Evolutionary conservation across 1,139 yeast species (phyloP).

Genomic region (Pichia sp.): DNA sequence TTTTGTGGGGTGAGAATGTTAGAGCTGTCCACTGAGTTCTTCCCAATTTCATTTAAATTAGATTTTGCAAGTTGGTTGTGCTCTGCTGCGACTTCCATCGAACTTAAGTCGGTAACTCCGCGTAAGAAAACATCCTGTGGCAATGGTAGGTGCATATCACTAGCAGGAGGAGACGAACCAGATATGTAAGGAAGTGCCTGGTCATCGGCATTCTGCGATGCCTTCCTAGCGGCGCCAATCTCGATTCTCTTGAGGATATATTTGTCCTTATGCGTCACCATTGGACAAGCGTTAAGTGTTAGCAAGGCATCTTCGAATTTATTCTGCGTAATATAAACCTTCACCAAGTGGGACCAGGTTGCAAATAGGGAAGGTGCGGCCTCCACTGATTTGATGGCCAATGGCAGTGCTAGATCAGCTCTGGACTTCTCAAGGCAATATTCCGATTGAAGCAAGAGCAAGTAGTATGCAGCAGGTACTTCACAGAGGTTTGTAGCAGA

Average conservation of each 20-base stretch:
- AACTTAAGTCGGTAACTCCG: constrained; percentile 47
- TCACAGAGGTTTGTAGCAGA: constrained; percentile 20
- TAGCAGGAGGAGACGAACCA: constrained; percentile 30
- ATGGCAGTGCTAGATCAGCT: constrained; percentile 45
- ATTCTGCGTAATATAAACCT: constrained; percentile 42
- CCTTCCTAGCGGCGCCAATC: constrained; percentile 20
- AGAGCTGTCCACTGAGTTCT: not conserved
- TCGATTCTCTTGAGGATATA: constrained; percentile 42
- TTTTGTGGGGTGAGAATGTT: constrained; percentile 34
- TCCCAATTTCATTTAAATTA: not conserved
- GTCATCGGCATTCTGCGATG: not conserved
- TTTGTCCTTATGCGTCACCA: constrained; percentile 53
- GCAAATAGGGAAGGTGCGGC: constrained; percentile 50
- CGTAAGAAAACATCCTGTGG: constrained; percentile 50
- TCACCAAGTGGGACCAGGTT: constrained; percentile 48
- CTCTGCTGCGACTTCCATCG: constrained; percentile 43
- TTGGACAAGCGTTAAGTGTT: constrained; percentile 54
- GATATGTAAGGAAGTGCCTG: not conserved
- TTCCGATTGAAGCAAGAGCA: constrained; percentile 44
- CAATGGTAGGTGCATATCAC: constrained; percentile 47
- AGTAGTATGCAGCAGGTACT: constrained; percentile 39
- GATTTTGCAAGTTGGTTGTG: constrained; percentile 34
- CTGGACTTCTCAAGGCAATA: constrained; percentile 44
- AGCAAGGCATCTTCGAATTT: constrained; percentile 51
- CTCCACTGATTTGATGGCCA: constrained; percentile 50